Base-by-base conservation (phyloP, 305 asterid genomes). In the Solanum chacoense region DNA sequence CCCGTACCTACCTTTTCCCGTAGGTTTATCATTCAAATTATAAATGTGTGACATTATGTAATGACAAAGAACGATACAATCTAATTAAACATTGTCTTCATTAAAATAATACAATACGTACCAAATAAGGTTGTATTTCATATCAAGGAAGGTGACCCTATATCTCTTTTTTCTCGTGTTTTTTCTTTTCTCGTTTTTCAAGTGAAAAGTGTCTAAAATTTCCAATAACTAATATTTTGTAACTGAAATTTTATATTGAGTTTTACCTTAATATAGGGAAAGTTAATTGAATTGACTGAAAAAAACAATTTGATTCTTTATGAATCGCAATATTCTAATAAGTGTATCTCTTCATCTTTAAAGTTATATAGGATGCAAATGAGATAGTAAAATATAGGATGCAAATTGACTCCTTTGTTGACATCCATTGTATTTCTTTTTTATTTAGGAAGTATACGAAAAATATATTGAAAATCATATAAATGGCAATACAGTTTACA, bases 1-100 rank as follows among this genome's bases (percentile, higher is more conserved):
- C 28, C 1, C 3, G 1, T 8, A 59, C 1, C 12, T 20, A 59
- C 12, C 8, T 59, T 22, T 55, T 22, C 26, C 3, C 0, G 0
- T 22, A 59, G 0, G 0, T 22, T 8, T 59, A 59, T 59, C 12
- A 59, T 59, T 1, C 1, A 8, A 22, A 22, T 59, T 59, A 59
- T 59, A 0, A 20, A 3, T 59, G 12, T 59, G 6, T 59, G 12
- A 20, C 28, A 22, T 8, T 8, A 20, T 20, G 2, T 59, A 59
- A 59, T 0, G 0, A 59, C 0, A 0, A 1, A 59, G 2, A 59
- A 20, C 11, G 2, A 59, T 59, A 59, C 1, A 59, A 59, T 20
- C 1, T 59, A 8, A 59, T 7, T 18, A 8, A 20, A 1, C 69
- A 59, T 3, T 20, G 10, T 59, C 9, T 59, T 59, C 11, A 59